Conservation (phyloP, 2,329 filamentous ascomycete species). For the Penicillium frequentans region DNA sequence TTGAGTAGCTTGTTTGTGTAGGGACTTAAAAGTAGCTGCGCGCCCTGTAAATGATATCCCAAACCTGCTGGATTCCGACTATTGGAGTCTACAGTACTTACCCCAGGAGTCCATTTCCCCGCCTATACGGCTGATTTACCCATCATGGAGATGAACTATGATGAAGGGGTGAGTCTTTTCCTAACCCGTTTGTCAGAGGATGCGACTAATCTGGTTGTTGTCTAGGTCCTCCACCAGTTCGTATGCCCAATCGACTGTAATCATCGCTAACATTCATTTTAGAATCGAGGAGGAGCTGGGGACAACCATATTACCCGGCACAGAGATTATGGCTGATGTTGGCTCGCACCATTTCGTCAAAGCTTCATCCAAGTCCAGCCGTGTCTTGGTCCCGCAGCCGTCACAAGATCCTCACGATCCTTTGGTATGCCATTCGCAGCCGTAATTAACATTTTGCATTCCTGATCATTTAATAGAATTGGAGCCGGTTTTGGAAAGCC, state of each 20-base stretch:
- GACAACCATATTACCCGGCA: constrained; percentile 57
- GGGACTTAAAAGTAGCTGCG: neutral
- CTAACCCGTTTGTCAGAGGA: neutral
- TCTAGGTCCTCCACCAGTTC: neutral
- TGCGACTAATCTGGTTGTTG: neutral
- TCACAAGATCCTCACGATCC: constrained; percentile 49
- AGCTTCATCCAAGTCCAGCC: constrained; percentile 38
- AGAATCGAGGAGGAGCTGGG: constrained; percentile 55
- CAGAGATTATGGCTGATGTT: constrained; percentile 62
- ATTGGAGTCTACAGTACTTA: neutral
- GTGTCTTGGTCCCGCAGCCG: constrained; percentile 55
- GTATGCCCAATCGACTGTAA: neutral
- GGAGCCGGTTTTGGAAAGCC: constrained; percentile 51
- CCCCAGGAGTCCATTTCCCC: neutral
- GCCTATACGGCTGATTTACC: neutral
- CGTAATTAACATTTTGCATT: neutral
- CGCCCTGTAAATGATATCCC: neutral
- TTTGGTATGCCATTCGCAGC: constrained; percentile 29
- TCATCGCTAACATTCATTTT: constrained; percentile 1
- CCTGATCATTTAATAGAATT: constrained; percentile 38
- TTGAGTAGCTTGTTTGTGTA: neutral
- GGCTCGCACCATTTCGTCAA: constrained; percentile 66
- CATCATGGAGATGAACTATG: constrained; percentile 52
- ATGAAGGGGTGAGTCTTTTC: constrained; percentile 36
- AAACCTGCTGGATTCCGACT: neutral